These are phyloP conservation scores for Fusarium luffae DNA, from an alignment of 2,329 filamentous ascomycete genomes.

Conservation along the genomic window DNA sequence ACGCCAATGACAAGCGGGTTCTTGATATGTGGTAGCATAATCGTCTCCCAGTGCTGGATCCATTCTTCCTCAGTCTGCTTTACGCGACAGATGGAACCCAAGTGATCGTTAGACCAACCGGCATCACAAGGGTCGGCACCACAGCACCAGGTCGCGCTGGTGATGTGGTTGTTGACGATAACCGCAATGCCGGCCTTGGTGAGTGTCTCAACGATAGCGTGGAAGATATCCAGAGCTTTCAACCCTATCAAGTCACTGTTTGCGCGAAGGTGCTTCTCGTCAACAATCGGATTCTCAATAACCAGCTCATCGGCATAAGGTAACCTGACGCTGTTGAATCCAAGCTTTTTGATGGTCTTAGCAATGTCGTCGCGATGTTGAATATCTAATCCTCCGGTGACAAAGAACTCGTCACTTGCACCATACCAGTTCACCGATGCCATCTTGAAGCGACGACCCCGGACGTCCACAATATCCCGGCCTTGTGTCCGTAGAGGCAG, in stretches of 20 bases:
- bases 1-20: constrained; percentile 73
- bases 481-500: constrained; percentile 70
- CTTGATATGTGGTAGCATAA: constrained; percentile 68
- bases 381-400: constrained; percentile 71
- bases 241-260: constrained; percentile 69
- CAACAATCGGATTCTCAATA: constrained; percentile 66
- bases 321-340: constrained; percentile 77
- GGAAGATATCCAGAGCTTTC: constrained; percentile 70
- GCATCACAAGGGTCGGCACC: constrained; percentile 75
- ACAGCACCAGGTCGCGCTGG: constrained; percentile 75
- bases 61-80: constrained; percentile 72
- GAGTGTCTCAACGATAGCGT: constrained; percentile 67
- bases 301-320: constrained; percentile 78
- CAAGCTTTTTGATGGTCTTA: constrained; percentile 66
- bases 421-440: constrained; percentile 78
- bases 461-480: constrained; percentile 68
- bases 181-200: constrained; percentile 72
- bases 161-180: constrained; percentile 78
- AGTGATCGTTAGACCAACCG: constrained; percentile 73
- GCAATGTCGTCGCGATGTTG: constrained; percentile 71
- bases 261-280: constrained; percentile 61
- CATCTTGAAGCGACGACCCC: constrained; percentile 69
- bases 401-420: constrained; percentile 73
- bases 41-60: constrained; percentile 73
- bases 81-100: constrained; percentile 69